phyloP scores from a whole-genome alignment of 2,329 filamentous ascomycete species.

The Trichothecium roseum region DNA sequence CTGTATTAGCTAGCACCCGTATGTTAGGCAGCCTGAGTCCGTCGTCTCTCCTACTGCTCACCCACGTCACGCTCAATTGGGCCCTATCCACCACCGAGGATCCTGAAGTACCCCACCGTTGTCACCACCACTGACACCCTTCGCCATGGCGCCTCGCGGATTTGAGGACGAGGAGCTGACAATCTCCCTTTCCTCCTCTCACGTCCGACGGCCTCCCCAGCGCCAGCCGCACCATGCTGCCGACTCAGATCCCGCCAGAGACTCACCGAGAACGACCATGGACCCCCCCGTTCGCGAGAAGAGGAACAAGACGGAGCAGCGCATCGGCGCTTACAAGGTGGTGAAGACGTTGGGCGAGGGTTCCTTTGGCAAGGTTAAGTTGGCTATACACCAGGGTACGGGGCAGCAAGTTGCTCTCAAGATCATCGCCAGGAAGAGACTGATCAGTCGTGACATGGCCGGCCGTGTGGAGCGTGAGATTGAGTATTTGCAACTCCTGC shows the following conservation, averaged over 20 bases:
- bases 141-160: conserved; percentile 38
- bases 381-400: conserved; percentile 84
- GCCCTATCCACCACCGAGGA: background rate
- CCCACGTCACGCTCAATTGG: background rate
- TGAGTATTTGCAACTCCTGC: conserved; percentile 88
- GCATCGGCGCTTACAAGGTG: conserved; percentile 85
- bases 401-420: conserved; percentile 95
- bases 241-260: conserved; percentile 4
- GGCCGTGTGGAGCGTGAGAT: conserved; percentile 96
- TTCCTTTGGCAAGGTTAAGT: conserved; percentile 97
- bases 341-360: conserved; percentile 88
- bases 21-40: too few species aligned
- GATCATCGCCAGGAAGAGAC: conserved; percentile 92
- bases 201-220: conserved; percentile 43
- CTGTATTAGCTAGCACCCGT: too few species aligned
- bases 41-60: too few species aligned
- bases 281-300: conserved; percentile 23
- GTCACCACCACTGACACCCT: background rate
- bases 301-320: conserved; percentile 60
- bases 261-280: conserved; percentile 13
- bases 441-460: conserved; percentile 96
- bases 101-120: background rate
- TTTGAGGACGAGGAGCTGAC: conserved; percentile 78
- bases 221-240: conserved; percentile 13
- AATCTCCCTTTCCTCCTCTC: conserved; percentile 59